Evolutionary conservation across 768 basidiomycete species (phyloP).

Genomic region (Boletus rubropictus): DNA sequence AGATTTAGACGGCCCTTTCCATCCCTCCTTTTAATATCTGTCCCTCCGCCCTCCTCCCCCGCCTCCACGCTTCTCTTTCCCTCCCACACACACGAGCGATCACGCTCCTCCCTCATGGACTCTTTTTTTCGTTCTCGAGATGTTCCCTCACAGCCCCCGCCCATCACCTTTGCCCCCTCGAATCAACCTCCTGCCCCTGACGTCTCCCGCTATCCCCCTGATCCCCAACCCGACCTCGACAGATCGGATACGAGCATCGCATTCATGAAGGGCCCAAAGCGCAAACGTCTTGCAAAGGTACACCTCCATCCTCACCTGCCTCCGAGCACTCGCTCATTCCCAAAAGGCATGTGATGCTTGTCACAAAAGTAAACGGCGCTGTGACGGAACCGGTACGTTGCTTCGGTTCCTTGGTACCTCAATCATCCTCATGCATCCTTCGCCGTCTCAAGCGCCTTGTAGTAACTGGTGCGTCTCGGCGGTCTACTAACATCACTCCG

Average conservation of each 20-base stretch:
- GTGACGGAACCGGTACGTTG: slow-evolving; percentile 69
- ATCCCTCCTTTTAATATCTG: slow-evolving; percentile 25
- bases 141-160: slow-evolving; percentile 8
- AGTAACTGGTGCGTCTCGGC: slow-evolving; percentile 60
- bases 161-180: slow-evolving; percentile 24
- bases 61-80: neutral
- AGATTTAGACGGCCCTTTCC: slow-evolving; percentile 28
- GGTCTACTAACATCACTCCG: neutral
- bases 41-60: slow-evolving; percentile 2
- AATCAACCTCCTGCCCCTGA: slow-evolving; percentile 19
- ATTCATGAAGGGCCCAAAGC: slow-evolving; percentile 49
- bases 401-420: slow-evolving; percentile 2
- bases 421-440: slow-evolving; percentile 1
- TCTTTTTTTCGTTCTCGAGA: slow-evolving; percentile 27
- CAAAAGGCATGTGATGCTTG: slow-evolving; percentile 72
- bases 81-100: neutral
- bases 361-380: slow-evolving; percentile 79
- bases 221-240: slow-evolving; percentile 20
- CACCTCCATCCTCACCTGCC: slow-evolving; percentile 5
- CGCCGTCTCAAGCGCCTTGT: slow-evolving; percentile 53
- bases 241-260: slow-evolving; percentile 33
- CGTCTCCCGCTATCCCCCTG: slow-evolving; percentile 16
- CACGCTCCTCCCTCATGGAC: slow-evolving; percentile 31
- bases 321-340: slow-evolving; percentile 6
- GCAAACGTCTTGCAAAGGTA: slow-evolving; percentile 50